A percentile compares a stretch with the other conserved stretches of the same genome.
Evolutionary conservation across 345 rosid species (phyloP).

Genomic region (Conringia planisiliqua): DNA sequence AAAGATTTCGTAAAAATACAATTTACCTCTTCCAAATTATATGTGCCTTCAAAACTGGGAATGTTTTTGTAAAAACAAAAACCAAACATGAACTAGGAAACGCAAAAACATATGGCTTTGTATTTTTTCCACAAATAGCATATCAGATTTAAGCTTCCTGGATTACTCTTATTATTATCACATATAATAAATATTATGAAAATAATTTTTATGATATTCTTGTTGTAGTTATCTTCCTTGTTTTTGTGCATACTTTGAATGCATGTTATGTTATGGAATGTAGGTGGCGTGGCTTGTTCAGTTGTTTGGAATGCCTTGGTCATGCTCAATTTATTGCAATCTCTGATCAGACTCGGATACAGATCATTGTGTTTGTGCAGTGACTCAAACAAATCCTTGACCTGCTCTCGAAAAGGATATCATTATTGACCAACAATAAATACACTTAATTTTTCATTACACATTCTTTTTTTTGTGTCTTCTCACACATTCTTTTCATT

Average conservation of each 20-base stretch:
- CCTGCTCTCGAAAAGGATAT: not conserved
- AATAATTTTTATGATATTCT: too few species aligned
- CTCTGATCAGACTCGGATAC: slow-evolving; percentile 16
- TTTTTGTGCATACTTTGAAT: not conserved
- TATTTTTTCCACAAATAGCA: too few species aligned
- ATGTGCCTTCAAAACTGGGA: too few species aligned
- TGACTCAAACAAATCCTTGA: slow-evolving; percentile 17
- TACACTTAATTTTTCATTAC: not conserved
- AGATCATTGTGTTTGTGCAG: slow-evolving; percentile 14
- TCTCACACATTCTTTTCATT: not conserved
- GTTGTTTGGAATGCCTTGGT: not conserved
- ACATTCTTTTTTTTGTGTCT: not conserved
- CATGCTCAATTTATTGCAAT: not conserved
- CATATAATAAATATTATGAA: too few species aligned
- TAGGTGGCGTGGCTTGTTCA: not conserved
- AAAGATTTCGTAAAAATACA: too few species aligned
- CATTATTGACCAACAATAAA: not conserved
- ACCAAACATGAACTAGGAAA: too few species aligned
- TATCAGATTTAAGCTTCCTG: too few species aligned
- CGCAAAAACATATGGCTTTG: too few species aligned
- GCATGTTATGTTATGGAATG: not conserved
- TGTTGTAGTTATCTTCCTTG: too few species aligned
- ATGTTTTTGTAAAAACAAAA: too few species aligned
- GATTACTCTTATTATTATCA: too few species aligned
- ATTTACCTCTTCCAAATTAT: too few species aligned